These are phyloP conservation scores for Boehmeria nivea DNA, from an alignment of 306 rosid genomes.

Conservation along the genomic window DNA sequence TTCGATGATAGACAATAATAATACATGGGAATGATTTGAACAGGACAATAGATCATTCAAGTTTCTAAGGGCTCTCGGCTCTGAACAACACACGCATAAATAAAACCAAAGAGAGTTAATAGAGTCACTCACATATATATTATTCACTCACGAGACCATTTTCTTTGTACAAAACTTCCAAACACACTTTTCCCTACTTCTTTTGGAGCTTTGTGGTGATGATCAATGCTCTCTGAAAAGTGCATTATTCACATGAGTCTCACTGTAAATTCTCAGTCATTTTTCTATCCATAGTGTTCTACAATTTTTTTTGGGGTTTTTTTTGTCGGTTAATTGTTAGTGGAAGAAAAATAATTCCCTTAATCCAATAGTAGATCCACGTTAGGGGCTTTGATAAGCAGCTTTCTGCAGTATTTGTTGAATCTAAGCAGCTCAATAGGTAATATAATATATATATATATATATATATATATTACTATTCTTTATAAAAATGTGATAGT, in stretches of 20 bases:
- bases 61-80: no score
- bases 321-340: neutral
- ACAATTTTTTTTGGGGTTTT: no score
- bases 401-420: slow-evolving; percentile 13
- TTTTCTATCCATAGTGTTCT: no score
- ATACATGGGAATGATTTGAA: no score
- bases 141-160: slow-evolving; percentile 12
- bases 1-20: no score
- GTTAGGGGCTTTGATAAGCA: no score
- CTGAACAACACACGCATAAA: no score
- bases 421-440: neutral
- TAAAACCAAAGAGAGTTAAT: no score
- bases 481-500: neutral
- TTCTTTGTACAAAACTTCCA: slow-evolving; percentile 3
- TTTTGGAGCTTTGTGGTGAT: slow-evolving; percentile 2
- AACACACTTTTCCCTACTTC: neutral
- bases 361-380: slow-evolving; percentile 3
- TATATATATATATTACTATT: no score
- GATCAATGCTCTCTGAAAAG: no score
- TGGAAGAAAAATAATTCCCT: neutral
- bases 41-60: no score
- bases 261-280: neutral
- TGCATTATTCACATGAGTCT: slow-evolving; percentile 4
- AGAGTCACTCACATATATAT: neutral
- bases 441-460: no score